These are phyloP conservation scores for Leersia perrieri DNA, from an alignment of 176 grass and related monocot genomes.

Conservation along the genomic window DNA sequence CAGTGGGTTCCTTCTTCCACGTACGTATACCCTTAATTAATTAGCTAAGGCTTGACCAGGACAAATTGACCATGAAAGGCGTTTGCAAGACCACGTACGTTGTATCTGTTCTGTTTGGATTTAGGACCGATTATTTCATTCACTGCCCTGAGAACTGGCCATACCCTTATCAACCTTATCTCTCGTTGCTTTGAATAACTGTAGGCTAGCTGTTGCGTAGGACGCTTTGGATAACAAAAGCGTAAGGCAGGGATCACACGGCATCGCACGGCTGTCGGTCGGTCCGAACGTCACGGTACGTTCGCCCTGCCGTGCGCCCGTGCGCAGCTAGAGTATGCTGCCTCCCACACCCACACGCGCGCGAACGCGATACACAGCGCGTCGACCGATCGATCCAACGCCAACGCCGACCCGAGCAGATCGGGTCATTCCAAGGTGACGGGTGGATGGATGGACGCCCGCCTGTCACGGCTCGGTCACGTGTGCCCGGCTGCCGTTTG, in stretches of 20 bases:
- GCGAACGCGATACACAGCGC: too few species aligned
- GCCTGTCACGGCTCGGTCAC: neutral
- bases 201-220: neutral
- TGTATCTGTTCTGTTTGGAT: neutral
- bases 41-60: neutral
- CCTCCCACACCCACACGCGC: too few species aligned
- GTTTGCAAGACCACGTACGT: neutral
- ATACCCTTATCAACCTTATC: too few species aligned
- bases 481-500: neutral
- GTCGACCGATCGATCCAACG: too few species aligned
- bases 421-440: neutral
- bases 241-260: neutral
- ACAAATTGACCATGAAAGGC: neutral
- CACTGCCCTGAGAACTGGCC: too few species aligned
- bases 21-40: too few species aligned
- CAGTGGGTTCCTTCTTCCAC: too few species aligned
- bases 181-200: neutral
- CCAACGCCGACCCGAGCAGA: neutral
- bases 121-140: too few species aligned
- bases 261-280: neutral
- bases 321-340: too few species aligned
- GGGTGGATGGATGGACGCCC: neutral
- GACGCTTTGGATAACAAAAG: neutral
- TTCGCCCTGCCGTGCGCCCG: too few species aligned
- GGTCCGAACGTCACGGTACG: neutral